Evolutionary conservation across 2,329 filamentous ascomycete genomes (phyloP).

Genomic region (Eurotiales sp.): DNA sequence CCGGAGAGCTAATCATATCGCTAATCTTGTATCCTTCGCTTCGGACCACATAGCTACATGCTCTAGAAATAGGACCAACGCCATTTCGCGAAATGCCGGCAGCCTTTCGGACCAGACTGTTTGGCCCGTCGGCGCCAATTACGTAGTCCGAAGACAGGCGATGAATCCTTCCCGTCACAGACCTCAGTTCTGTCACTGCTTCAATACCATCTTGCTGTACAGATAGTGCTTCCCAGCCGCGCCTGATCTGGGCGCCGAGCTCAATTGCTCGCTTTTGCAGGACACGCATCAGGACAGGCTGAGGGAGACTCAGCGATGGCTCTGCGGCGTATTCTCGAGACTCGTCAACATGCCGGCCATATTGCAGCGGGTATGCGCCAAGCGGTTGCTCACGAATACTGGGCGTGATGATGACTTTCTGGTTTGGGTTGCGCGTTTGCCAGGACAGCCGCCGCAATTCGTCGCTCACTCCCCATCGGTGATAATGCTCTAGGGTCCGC

Average conservation of each 20-base stretch:
- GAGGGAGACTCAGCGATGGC: conserved; percentile 2
- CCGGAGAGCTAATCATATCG: background rate
- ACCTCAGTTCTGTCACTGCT: background rate
- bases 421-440: conserved; percentile 3
- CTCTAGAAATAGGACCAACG: background rate
- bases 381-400: background rate
- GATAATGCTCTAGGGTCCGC: background rate
- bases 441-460: background rate
- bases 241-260: background rate
- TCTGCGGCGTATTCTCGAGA: background rate
- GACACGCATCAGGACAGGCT: background rate
- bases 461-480: conserved; percentile 1
- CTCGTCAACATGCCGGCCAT: conserved; percentile 3
- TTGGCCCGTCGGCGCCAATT: background rate
- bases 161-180: background rate
- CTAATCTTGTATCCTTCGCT: background rate
- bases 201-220: background rate
- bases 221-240: conserved; percentile 1
- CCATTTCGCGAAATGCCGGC: background rate
- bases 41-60: background rate
- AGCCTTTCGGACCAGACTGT: background rate
- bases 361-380: background rate
- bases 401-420: conserved; percentile 1
- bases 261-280: conserved; percentile 3
- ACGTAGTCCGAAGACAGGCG: background rate